Evolutionary conservation across 108 stramenopile species (phyloP).

Genomic region (Bacterosira constricta): DNA sequence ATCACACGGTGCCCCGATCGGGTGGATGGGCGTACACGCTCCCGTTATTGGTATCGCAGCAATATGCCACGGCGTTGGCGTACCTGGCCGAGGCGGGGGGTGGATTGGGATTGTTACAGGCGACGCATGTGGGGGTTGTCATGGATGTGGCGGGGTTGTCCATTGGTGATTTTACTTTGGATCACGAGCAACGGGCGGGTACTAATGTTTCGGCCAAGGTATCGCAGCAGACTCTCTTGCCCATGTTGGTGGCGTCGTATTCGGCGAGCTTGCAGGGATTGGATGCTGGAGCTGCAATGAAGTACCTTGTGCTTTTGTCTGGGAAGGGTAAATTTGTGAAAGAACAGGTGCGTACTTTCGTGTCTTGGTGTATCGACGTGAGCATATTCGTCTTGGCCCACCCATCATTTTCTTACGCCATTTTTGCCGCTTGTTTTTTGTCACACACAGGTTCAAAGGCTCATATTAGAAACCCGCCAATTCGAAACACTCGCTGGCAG

Average conservation of each 20-base stretch:
- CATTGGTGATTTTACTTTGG: constrained; percentile 20
- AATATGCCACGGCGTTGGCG: constrained; percentile 69
- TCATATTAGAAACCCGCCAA: constrained; percentile 51
- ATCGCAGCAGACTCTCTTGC: constrained; percentile 15
- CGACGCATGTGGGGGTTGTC: constrained; percentile 66
- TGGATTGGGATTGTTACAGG: constrained; percentile 68
- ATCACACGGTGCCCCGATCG: constrained; percentile 28
- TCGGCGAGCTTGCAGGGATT: constrained; percentile 49
- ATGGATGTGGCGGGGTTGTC: constrained; percentile 42
- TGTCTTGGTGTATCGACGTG: no score
- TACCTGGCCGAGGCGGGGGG: constrained; percentile 73
- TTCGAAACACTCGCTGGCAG: constrained; percentile 51
- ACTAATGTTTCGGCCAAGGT: not conserved
- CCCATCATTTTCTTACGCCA: not conserved
- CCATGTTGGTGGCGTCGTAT: constrained; percentile 43
- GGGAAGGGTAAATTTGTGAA: constrained; percentile 30
- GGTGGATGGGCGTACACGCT: constrained; percentile 80
- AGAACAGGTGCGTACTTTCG: constrained; percentile 32
- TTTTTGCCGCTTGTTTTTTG: not conserved
- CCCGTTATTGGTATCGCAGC: constrained; percentile 73
- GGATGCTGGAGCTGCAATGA: constrained; percentile 45
- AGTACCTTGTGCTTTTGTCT: constrained; percentile 42
- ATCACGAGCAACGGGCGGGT: no score
- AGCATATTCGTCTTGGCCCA: no score
- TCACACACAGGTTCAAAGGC: constrained; percentile 33